Evolutionary conservation across 371 early-diverging fungal genomes (phyloP), one percentile per base, ranked within the genome.

Genomic region (Rhizomucor pusillus): DNA sequence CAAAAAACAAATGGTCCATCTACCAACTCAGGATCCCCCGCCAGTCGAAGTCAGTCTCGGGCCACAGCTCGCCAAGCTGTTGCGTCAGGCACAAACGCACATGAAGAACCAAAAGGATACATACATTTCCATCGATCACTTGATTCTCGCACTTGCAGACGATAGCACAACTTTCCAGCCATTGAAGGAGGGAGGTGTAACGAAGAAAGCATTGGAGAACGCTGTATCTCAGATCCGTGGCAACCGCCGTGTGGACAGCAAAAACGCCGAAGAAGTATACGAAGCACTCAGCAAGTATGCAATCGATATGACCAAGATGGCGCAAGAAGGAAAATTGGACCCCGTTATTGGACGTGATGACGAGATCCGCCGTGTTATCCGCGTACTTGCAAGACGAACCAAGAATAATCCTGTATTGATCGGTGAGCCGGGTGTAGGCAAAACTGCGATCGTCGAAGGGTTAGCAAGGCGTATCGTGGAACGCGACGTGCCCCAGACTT

Each of bases 401-500:
- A 97, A 97, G 65, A 92, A 92, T 69, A 94, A 94, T 67, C 93
- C 94, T 1, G 90, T 95, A 5, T 69, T 95, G 48, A 87, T 92
- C 18, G 96, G 93, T 58, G 85, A 88, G 43, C 95, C 97, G 9
- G 98, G 98, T 64, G 92, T 92, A 0, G 98, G 97, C 52, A 98
- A 98, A 56, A 96, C 97, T 0, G 95, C 97, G 49, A 93, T 97
- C 52, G 95, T 91, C 1, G 97, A 97, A 73, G 96, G 97, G 10
- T 75, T 97, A 22, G 99, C 99, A 0, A 94, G 95, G 70, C 89
- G 98, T 40, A 99, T 99, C 59, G 89, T 98, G 18, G 85, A 89
- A 39, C 87, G 91, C 40, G 95, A 99, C 69, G 98, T 98, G 0
- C 98, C 98, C 6, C 83, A 85, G 52, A 88, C 86, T 41, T 70